phyloP scores from a whole-genome alignment of 768 basidiomycete genomes.

The Rhodotorula kratochvilovae region DNA sequence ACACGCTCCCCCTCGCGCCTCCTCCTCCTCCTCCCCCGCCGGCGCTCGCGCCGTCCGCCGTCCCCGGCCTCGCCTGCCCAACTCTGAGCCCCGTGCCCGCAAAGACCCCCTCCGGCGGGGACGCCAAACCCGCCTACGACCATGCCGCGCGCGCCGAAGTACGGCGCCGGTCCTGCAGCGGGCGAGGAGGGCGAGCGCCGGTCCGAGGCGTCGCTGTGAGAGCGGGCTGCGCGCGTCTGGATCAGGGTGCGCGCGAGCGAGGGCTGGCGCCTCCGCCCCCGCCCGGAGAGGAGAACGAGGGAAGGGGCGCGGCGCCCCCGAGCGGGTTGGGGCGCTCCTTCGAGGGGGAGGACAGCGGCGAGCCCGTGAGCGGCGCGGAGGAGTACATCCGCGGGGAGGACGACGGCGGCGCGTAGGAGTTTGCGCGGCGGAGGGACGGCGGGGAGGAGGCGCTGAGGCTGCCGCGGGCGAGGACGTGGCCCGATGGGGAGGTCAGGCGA shows the following conservation, averaged over 20 bases:
- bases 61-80: background rate
- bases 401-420: slow-evolving; percentile 19
- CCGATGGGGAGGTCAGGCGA: too few relatives aligned
- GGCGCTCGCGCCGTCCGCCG: background rate
- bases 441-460: slow-evolving; percentile 8
- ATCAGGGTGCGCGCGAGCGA: slow-evolving; percentile 12
- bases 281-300: background rate
- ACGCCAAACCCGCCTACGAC: slow-evolving; percentile 13
- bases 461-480: background rate
- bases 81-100: background rate
- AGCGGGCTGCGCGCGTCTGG: slow-evolving; percentile 7
- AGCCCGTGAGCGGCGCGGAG: background rate
- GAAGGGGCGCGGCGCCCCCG: background rate
- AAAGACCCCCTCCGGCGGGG: slow-evolving; percentile 19
- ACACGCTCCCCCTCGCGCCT: slow-evolving; percentile 16
- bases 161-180: background rate
- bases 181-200: slow-evolving; percentile 6
- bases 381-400: background rate
- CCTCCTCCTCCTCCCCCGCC: background rate
- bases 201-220: slow-evolving; percentile 24
- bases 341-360: slow-evolving; percentile 4
- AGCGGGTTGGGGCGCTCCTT: slow-evolving; percentile 4
- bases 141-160: slow-evolving; percentile 5
- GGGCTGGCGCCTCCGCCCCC: background rate
- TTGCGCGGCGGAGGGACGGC: slow-evolving; percentile 4